Base-by-base conservation (phyloP, 768 basidiomycete species). In the Pleurotus sapidus region DNA sequence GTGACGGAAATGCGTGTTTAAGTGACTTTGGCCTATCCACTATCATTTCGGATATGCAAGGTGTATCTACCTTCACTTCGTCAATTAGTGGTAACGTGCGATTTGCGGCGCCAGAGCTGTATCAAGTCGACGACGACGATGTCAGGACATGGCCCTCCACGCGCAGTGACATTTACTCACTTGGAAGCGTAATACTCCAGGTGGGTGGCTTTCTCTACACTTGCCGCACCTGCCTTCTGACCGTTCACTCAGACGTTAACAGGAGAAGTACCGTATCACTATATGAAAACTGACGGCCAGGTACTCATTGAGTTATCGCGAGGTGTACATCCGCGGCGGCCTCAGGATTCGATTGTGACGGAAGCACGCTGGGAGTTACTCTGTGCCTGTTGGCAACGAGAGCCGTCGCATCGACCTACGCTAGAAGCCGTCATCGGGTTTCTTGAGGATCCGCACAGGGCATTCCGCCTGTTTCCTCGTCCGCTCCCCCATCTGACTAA, bases 1-100 rank as follows among this genome's bases (percentile, higher is more conserved):
- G 25, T 12, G 39, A 4, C 6, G 54, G 54, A 12, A 25, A 43
- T 46, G 54, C 54, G 27, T 46, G 54, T 37, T 42, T 55, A 5
- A 55, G 54, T 42, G 54, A 55, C 27, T 55, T 55, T 34, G 54
- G 54, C 15, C 54, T 55, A 7, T 55, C 54, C 20, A 55, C 39
- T 5, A 46, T 55, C 39, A 45, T 55, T 2, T 42, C 43, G 23
- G 39, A 42, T 20, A 8, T 55, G 54, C n/a, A n/a, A n/a, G n/a
- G n/a, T n/a, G n/a, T n/a, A n/a, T n/a, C n/a, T n/a, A n/a, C n/a
- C n/a, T n/a, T n/a, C n/a, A n/a, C n/a, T n/a, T n/a, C n/a, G n/a
- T n/a, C n/a, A n/a, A n/a, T n/a, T n/a, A n/a, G n/a, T n/a, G n/a
- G n/a, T n/a, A n/a, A n/a, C n/a, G n/a, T n/a, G n/a, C n/a, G n/a